Evolutionary conservation across 202 grass and related monocot species (phyloP), one percentile per base, ranked within the genome.

Genomic region (Hordeum pubiflorum): DNA sequence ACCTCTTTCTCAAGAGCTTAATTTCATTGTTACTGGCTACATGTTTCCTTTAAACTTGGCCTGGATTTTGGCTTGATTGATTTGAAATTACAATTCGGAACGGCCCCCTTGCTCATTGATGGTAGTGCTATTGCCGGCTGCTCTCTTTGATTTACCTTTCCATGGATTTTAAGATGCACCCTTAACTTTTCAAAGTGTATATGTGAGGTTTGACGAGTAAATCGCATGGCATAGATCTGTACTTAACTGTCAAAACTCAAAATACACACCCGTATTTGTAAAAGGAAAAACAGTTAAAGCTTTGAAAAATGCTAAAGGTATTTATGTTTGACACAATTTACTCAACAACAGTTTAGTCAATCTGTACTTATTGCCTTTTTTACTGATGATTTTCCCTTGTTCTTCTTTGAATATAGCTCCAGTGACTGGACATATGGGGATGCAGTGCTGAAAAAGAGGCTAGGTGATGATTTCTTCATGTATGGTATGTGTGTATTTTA

Each of bases 351-450:
- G 5, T 63, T 66, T 41, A 69, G 10, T 41, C 37, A 24, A 48
- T 17, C 23, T 36, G 56, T 34, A 38, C 11, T 10, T 74, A 10
- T 31, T 39, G 70, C 7, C 17, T 70, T 79, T 65, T 39, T 83
- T 85, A 61, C 34, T 70, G 52, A 63, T 27, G 81, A n/a, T 50
- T 78, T 41, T 5, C 17, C 55, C 75, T 58, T 33, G 13, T 58
- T 72, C 32, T 67, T 31, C 75, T 67, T 40, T 73, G 12, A 44
- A 9, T 87, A 69, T 78, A 97, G 94, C 81, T 66, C 89, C 17
- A 92, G 75, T 52, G 91, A 97, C 83, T 97, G 91, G 91, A 94
- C 80, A 78, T 97, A 97, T 81, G 83, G 89, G 17, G 81, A 88
- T 68, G 72, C 87, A 77, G 80, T 87, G 44, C 85, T 97, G 20